Evolutionary conservation across 2,329 filamentous ascomycete species (phyloP).

Genomic region (Trichoderma aggressivum): DNA sequence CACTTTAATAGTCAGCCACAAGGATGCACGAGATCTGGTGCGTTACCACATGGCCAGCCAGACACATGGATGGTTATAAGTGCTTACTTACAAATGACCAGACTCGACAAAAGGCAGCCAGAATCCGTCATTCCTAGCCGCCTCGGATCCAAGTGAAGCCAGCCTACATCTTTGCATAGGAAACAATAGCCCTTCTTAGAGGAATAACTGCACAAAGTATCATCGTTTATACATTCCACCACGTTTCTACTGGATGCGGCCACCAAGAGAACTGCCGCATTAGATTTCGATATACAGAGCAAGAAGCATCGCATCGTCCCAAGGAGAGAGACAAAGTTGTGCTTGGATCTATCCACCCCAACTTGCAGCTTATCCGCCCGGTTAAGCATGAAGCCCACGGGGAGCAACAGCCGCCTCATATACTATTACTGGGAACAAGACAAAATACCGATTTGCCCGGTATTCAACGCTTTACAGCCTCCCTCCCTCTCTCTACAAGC

Average conservation of each 20-base stretch:
- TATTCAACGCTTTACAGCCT: background rate
- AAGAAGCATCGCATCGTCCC: background rate
- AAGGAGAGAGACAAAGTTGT: background rate
- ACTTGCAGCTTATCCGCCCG: background rate
- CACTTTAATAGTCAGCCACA: background rate
- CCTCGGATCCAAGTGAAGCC: background rate
- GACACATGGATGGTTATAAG: background rate
- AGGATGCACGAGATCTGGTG: constrained; percentile 1
- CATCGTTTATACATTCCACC: background rate
- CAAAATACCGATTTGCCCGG: background rate
- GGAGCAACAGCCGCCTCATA: background rate
- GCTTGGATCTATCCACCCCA: background rate
- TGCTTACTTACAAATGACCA: background rate
- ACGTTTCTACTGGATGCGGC: background rate
- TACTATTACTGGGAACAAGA: background rate
- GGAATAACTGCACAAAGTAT: background rate
- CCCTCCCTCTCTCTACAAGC: background rate
- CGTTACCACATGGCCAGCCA: background rate
- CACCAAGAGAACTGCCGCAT: background rate
- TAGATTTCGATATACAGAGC: background rate
- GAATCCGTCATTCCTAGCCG: background rate
- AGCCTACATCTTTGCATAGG: background rate
- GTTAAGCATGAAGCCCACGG: background rate
- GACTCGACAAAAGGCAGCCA: background rate
- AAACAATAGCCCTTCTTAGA: background rate